Conservation (phyloP, 805 yeast genomes). For the Tetrapisispora iriomotensis region DNA sequence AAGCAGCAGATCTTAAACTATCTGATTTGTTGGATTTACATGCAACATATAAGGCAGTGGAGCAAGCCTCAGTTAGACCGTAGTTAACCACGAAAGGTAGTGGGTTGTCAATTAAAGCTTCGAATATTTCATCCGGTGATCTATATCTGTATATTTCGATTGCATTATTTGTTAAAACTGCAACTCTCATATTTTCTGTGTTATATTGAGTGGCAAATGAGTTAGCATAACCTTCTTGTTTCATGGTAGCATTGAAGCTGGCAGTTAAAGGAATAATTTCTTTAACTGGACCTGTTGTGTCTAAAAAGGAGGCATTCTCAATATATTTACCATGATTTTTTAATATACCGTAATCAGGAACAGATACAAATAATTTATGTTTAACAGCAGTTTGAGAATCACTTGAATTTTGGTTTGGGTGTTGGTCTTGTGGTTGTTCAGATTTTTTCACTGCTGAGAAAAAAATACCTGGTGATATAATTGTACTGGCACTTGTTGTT, state of each 20-base stretch:
- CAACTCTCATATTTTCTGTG: conserved; percentile 56
- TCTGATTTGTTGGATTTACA: conserved; percentile 62
- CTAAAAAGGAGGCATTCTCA: conserved; percentile 74
- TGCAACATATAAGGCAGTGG: conserved; percentile 76
- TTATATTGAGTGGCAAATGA: conserved; percentile 80
- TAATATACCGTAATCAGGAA: conserved; percentile 77
- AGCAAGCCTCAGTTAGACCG: conserved; percentile 84
- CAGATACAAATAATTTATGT: conserved; percentile 58
- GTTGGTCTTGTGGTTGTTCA: conserved; percentile 12
- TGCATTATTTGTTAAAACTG: conserved; percentile 72
- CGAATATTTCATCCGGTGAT: conserved; percentile 71
- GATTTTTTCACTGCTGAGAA: conserved; percentile 47
- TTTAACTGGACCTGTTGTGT: conserved; percentile 51
- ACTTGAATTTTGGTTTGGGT: conserved; percentile 13
- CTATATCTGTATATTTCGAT: conserved; percentile 67
- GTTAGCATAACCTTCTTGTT: conserved; percentile 78
- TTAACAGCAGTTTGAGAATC: conserved; percentile 3
- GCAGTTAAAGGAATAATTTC: conserved; percentile 66
- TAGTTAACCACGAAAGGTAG: conserved; percentile 64
- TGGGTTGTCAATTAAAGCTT: conserved; percentile 58
- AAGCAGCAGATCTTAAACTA: conserved; percentile 34
- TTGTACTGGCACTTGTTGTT: conserved; percentile 46
- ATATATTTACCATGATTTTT: conserved; percentile 61
- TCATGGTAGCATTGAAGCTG: conserved; percentile 57
- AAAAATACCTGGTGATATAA: conserved; percentile 81